Evolutionary conservation across 225 moss, liverwort and hornwort species (phyloP), one percentile per base, ranked within the genome.

Genomic region (Climacium dendroides): DNA sequence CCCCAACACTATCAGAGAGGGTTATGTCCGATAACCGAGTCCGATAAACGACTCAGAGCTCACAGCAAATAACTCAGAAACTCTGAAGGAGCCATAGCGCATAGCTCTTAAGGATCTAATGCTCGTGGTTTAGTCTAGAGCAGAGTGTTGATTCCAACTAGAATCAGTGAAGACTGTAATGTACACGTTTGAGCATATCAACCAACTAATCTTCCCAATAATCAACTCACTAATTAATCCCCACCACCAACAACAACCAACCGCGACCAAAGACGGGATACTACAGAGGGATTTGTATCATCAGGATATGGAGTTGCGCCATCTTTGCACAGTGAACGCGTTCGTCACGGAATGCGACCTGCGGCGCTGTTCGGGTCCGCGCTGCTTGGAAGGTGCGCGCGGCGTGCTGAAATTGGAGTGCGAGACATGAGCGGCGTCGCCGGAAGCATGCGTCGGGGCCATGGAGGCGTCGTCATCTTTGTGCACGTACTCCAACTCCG

Each of bases 271-370:
- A 50, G 58, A 48, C 19, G 45, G 55, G 47, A 32, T 55, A 73
- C 23, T 15, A 17, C 34, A 20, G 79, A 54, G 34, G 54, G 66
- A 71, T 81, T n/a, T 50, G 62, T 30, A 67, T 88, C 88, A 67
- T 88, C 88, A 94, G 50, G 94, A 94, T 62, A 94, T 90, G 87
- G 94, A 94, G 64, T 94, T 94, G 62, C 94, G 86, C 92, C 94
- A 92, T 84, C 94, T 86, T 87, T 94, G 92, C 73, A 91, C 89
- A 16, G 92, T 84, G n/a, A 89, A 85, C 18, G 89, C 88, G 25
- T 90, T 89, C 4, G 89, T 81, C 50, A 91, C 89, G 19, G 94
- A 94, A 54, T 90, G 91, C 23, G 94, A 94, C 73, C 92, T 87
- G 48, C 92, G 85, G 85, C 92, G 87, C 74, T 87, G 86, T 15